Conservation (phyloP, 805 yeast species). For the Saccharomyces mikatae region DNA sequence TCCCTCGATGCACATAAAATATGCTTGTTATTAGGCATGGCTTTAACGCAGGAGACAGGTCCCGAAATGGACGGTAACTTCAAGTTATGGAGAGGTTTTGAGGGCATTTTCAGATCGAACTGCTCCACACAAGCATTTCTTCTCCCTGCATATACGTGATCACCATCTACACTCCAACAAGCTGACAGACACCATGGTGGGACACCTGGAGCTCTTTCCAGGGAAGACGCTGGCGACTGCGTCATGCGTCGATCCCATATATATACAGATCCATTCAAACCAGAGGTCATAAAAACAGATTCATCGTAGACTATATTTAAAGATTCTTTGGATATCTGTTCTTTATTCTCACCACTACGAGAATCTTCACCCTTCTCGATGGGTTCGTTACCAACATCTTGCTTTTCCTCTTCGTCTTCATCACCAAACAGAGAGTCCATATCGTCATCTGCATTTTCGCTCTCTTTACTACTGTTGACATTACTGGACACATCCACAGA, state of each 20-base stretch:
- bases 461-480: conserved; percentile 17
- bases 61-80: conserved; percentile 85
- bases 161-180: conserved; percentile 82
- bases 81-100: conserved; percentile 49
- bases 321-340: conserved; percentile 23
- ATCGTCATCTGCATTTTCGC: conserved; percentile 23
- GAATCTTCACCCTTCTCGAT: neutral
- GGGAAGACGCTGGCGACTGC: conserved; percentile 35
- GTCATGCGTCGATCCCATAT: conserved; percentile 72
- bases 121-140: conserved; percentile 84
- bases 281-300: conserved; percentile 63
- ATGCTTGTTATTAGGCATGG: conserved; percentile 76
- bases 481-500: conserved; percentile 35
- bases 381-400: neutral
- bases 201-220: conserved; percentile 50
- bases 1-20: conserved; percentile 84
- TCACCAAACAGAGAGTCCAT: neutral
- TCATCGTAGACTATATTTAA: conserved; percentile 31
- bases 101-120: conserved; percentile 50
- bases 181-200: conserved; percentile 96
- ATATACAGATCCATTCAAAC: conserved; percentile 72
- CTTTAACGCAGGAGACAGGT: conserved; percentile 70
- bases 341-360: conserved; percentile 3
- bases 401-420: conserved; percentile 2
- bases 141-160: conserved; percentile 72